Evolutionary conservation across 2,329 filamentous ascomycete genomes (phyloP), one percentile per base, ranked within the genome.

Genomic region (Trichophyton equinum): DNA sequence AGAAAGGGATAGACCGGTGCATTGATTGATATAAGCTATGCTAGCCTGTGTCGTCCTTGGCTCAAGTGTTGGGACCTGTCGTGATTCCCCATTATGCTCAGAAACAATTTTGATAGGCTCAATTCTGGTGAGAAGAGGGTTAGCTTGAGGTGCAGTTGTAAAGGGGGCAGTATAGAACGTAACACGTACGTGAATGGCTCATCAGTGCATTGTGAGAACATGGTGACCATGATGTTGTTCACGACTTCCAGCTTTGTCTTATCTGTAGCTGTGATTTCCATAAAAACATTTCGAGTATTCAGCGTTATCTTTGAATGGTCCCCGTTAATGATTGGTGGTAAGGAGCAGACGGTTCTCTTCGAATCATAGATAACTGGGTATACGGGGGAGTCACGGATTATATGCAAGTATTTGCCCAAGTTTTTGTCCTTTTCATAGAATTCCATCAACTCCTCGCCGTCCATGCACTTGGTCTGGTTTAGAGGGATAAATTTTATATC

Each of bases 371-470:
- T 95, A 70, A 95, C 91, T 22, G 94, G 94, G 74, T 99, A 99
- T 49, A 96, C 87, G 4, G 91, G 89, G 57, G 89, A 89, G 75
- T 97, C 92, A 64, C 87, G 85, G 72, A 99, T 95, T 69, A 99
- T 99, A 77, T 91, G 89, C 51, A 99, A 82, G 76, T 87, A 99
- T 69, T 86, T 87, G 55, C 91, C 87, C 55, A 99, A 79, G 70
- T 99, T 88, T 76, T 88, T 92, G 78, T 99, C 94, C 75, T 87
- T 89, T n/a, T 86, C 91, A 75, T 96, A 97, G 76, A 95, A 95
- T 62, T 83, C 77, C 91, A 99, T 97, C 74, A 99, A 79, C 74
- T 96, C 85, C 70, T 86, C 86, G 56, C 82, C 91, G 67, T 88
- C 85, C 88, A 99, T 90, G 73, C 88, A 82, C 78, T 91, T 87